Conservation (phyloP, 805 yeast species). For the Saccharomyces jurei region DNA sequence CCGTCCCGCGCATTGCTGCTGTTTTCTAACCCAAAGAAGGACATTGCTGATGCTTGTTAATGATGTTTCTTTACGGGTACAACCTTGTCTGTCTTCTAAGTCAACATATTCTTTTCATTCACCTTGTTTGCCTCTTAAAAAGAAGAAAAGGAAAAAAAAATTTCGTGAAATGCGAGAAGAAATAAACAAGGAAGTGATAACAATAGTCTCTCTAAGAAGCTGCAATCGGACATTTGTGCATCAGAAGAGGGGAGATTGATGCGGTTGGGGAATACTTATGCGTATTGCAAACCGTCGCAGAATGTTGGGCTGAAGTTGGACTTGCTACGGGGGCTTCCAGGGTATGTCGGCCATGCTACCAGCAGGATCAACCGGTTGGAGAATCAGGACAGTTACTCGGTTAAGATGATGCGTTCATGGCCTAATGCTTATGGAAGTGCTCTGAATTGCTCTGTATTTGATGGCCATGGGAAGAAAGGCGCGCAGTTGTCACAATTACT, state of each 20-base stretch:
- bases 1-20: constrained; percentile 9
- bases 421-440: constrained; percentile 28
- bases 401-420: constrained; percentile 45
- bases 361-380: constrained; percentile 66
- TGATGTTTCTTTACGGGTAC: neutral
- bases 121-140: neutral
- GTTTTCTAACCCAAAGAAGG: constrained; percentile 31
- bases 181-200: neutral
- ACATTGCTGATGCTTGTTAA: constrained; percentile 14
- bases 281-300: neutral
- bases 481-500: constrained; percentile 41
- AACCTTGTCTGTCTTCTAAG: neutral
- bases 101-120: neutral
- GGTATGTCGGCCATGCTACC: constrained; percentile 62
- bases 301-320: neutral
- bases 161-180: neutral
- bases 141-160: neutral
- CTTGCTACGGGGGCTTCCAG: constrained; percentile 19
- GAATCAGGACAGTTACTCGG: constrained; percentile 77
- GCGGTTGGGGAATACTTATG: neutral
- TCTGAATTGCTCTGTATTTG: constrained; percentile 72
- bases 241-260: neutral
- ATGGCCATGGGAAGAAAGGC: constrained; percentile 89
- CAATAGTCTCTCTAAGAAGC: neutral
- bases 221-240: neutral